These are phyloP conservation scores for Saccharomyces hybrid DNA, from an alignment of 1,139 yeast species.

Conservation along the genomic window DNA sequence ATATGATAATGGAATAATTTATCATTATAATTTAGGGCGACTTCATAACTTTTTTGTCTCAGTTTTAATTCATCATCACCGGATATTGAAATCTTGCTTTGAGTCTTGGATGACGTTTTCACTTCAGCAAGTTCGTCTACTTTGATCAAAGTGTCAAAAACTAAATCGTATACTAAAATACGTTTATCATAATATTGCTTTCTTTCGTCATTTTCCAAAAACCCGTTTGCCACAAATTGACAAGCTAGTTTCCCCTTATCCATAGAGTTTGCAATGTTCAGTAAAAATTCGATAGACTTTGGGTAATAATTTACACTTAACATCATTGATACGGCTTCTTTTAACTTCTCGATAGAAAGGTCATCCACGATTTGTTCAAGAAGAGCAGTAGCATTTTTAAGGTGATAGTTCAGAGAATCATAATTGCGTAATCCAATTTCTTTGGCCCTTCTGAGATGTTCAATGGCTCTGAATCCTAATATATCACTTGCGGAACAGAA, in stretches of 20 bases:
- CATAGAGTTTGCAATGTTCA: slow-evolving; percentile 65
- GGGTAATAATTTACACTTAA: slow-evolving; percentile 68
- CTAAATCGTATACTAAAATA: slow-evolving; percentile 55
- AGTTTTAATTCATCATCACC: slow-evolving; percentile 48
- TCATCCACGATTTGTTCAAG: slow-evolving; percentile 77
- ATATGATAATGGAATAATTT: slow-evolving; percentile 82
- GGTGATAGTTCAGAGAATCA: slow-evolving; percentile 61
- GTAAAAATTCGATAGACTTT: slow-evolving; percentile 78
- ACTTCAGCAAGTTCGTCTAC: slow-evolving; percentile 59
- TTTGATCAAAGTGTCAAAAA: slow-evolving; percentile 65
- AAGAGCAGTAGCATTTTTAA: slow-evolving; percentile 65
- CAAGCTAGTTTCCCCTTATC: slow-evolving; percentile 54
- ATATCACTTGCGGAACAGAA: slow-evolving; percentile 94
- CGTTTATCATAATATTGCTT: slow-evolving; percentile 42
- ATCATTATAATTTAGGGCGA: slow-evolving; percentile 69
- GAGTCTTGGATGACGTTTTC: slow-evolving; percentile 8
- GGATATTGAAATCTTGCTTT: slow-evolving; percentile 2
- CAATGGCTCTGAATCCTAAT: slow-evolving; percentile 87
- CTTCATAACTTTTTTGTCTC: slow-evolving; percentile 65
- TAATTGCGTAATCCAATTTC: slow-evolving; percentile 61
- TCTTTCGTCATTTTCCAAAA: slow-evolving; percentile 42
- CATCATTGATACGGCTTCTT: slow-evolving; percentile 75
- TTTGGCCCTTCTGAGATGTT: slow-evolving; percentile 81
- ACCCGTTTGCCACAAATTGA: slow-evolving; percentile 47
- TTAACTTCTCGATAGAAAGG: slow-evolving; percentile 69